These are phyloP conservation scores for Eurotiales sp. DNA, from an alignment of 2,329 filamentous ascomycete genomes.

Conservation along the genomic window DNA sequence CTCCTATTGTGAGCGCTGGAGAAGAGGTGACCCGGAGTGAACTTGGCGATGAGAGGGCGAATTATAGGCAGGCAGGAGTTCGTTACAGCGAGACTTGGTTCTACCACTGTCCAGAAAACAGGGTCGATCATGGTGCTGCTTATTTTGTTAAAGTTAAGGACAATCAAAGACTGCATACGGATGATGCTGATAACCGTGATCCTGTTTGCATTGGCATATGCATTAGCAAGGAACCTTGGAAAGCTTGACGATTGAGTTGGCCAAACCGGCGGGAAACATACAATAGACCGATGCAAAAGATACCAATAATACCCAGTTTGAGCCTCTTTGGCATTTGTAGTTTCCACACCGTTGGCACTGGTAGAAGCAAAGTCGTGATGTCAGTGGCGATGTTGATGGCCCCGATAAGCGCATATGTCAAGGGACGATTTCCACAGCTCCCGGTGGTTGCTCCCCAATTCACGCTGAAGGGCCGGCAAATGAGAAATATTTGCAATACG, in stretches of 20 bases:
- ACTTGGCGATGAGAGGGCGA: not conserved
- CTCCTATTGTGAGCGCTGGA: not conserved
- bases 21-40: not conserved
- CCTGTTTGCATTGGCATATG: not conserved
- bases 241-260: not conserved
- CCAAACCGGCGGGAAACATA: too few species aligned
- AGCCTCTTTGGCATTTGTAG: not conserved
- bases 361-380: slow-evolving; percentile 5
- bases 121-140: slow-evolving; percentile 5
- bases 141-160: not conserved
- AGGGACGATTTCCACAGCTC: slow-evolving; percentile 5
- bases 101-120: slow-evolving; percentile 1
- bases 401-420: slow-evolving; percentile 3
- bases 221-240: too few species aligned
- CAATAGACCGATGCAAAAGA: slow-evolving; percentile 8
- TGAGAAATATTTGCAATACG: slow-evolving; percentile 2
- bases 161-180: slow-evolving; percentile 2
- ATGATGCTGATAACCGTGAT: slow-evolving; percentile 6
- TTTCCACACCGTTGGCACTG: slow-evolving; percentile 4
- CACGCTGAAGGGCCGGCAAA: slow-evolving; percentile 1
- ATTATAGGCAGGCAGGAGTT: slow-evolving; percentile 4
- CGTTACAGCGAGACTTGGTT: not conserved
- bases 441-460: slow-evolving; percentile 5
- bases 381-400: slow-evolving; percentile 5
- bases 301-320: not conserved